Evolutionary conservation across 345 rosid genomes (phyloP), one percentile per base, ranked within the genome.

Genomic region (Linum lewisii): DNA sequence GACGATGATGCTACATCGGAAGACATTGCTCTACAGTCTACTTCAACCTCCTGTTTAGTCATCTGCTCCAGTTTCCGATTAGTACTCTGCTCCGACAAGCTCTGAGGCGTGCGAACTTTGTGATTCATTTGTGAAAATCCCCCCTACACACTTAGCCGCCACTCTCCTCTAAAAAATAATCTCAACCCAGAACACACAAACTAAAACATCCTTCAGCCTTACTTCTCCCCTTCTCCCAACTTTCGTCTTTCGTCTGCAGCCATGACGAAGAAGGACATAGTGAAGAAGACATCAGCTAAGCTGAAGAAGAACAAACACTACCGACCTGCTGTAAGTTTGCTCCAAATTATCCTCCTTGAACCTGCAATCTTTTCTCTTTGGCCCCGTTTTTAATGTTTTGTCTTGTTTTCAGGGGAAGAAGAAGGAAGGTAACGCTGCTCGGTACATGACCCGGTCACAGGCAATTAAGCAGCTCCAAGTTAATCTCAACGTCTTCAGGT

Each of bases 351-450:
- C 25, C 24, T 1, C 25, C n/a, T n/a, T n/a, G 51, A 18, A 7
- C n/a, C 15, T 9, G 45, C 59, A 67, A 47, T 45, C 26, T 29
- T 9, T 42, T 38, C 16, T 51, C 32, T 6, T 26, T 6, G 6
- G 32, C 32, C 3, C n/a, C 6, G 9, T 10, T 54, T 24, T 32
- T 7, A 23, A 13, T 11, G 47, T 58, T 63, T 3, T 57, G 61
- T 34, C 58, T 38, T 21, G 23, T 61, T 67, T 63, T 0, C 75
- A 89, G 99, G 99, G 99, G 11, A 93, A 93, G 83, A 93, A 84
- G 72, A 93, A 80, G 81, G 97, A 90, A 77, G 99, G 99, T 56
- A 90, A 89, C 71, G 95, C 84, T 20, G 88, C 96, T 21, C 77
- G 82, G 73, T 89, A 85, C 71, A 64, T 84, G 74, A 85, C 97